These are phyloP conservation scores for Geum urbanum DNA, from an alignment of 306 rosid species.

Conservation along the genomic window DNA sequence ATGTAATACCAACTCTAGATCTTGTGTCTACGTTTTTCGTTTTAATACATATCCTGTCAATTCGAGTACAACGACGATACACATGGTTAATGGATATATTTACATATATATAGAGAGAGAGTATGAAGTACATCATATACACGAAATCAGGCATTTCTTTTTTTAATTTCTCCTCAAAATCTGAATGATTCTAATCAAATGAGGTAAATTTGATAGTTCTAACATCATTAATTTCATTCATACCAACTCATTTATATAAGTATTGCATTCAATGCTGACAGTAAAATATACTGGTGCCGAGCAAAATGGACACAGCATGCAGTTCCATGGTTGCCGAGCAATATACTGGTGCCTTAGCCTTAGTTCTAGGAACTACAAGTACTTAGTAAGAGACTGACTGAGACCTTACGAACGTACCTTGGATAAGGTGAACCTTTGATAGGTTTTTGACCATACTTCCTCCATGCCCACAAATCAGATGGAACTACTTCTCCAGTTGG, in stretches of 20 bases:
- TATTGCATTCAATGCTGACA: neutral
- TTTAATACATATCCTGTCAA: neutral
- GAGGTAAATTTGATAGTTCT: neutral
- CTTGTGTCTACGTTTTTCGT: neutral
- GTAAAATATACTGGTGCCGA: neutral
- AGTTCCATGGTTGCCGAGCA: conserved; percentile 15
- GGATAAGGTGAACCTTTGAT: conserved; percentile 98
- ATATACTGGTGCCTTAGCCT: too few species aligned
- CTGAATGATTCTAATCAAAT: neutral
- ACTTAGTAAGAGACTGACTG: neutral
- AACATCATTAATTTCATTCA: neutral
- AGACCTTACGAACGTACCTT: conserved; percentile 37
- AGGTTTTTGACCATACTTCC: conserved; percentile 98
- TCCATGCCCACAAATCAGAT: conserved; percentile 98
- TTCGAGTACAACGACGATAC: neutral
- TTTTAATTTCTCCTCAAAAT: too few species aligned
- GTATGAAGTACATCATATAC: too few species aligned
- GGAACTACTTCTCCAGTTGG: conserved; percentile 94
- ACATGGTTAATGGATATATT: neutral
- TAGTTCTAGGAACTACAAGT: conserved; percentile 9
- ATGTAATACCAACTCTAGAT: neutral
- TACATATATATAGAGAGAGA: too few species aligned
- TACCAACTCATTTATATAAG: neutral
- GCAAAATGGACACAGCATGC: conserved; percentile 13
- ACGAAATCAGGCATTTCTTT: too few species aligned